Base-by-base conservation (phyloP, 1,139 yeast genomes). In the Candida tropicalis region DNA sequence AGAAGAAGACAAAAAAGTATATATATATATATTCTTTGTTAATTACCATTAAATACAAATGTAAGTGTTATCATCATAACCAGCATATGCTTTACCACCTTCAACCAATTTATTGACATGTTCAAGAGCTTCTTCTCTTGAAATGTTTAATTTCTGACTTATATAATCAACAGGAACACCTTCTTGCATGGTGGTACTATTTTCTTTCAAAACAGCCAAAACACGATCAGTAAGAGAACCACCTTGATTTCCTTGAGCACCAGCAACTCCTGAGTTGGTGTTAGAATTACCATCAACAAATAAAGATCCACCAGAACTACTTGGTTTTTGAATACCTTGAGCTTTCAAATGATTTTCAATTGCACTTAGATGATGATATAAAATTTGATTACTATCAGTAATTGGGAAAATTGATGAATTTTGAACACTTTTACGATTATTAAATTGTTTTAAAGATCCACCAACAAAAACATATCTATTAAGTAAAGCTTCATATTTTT, bases 291-390 rank as follows among this genome's bases (percentile, higher is more conserved):
- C 57, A 35, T 67, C 65, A 3, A 80, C 85, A 59, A 81, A 81
- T 42, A 81, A 63, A 22, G 25, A 17, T 20, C 35, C 38, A 13
- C 33, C 18, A n/a, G 26, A 17, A 15, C 40, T 23, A 31, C 31
- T 39, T n/a, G 35, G 13, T 20, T 31, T 41, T 15, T 56, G 44
- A 24, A 63, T 59, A 5, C 77, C 79, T 48, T 75, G 79, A n/a
- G 79, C 73, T 44, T 73, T 75, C 46, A 78, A 61, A 56, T 84
- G 91, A 43, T 77, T 73, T 47, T 79, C 73, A 40, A 87, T 79
- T 5, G 93, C 93, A 50, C 82, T 81, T 44, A 91, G 68, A 54
- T 82, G 81, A 61, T 91, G 97, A 55, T 87, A 84, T 27, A 86
- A 60, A 16, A 90, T 81, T 57, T 86, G 87, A 60, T 89, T 88